Evolutionary conservation across 352 stramenopile genomes (phyloP).

Genomic region (Globisporangium apiculatum): DNA sequence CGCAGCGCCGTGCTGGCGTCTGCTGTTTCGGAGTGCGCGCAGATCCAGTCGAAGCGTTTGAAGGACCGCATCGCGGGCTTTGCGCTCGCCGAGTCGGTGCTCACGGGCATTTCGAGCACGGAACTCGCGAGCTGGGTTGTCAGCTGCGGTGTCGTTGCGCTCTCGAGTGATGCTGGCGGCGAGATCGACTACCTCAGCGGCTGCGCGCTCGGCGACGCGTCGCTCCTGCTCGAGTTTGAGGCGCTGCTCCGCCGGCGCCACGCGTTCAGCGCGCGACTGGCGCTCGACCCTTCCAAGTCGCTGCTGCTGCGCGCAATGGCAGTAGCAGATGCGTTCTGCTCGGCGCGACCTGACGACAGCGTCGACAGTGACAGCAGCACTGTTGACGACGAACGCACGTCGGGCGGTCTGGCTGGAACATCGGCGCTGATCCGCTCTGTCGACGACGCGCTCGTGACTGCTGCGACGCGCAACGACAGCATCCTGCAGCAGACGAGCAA

Average conservation of each 20-base stretch:
- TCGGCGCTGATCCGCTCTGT: slow-evolving; percentile 7
- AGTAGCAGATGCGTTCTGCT: slow-evolving; percentile 10
- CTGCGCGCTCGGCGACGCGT: slow-evolving; percentile 11
- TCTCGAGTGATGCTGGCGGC: slow-evolving; percentile 15
- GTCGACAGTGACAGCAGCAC: background rate
- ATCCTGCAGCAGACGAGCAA: slow-evolving; percentile 6
- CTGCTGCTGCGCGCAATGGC: slow-evolving; percentile 9
- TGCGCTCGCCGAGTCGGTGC: slow-evolving; percentile 17
- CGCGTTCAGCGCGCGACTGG: slow-evolving; percentile 1
- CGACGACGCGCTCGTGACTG: background rate
- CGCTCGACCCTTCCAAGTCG: slow-evolving; percentile 5
- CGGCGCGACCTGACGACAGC: background rate
- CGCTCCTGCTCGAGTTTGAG: slow-evolving; percentile 10
- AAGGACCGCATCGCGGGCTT: slow-evolving; percentile 29
- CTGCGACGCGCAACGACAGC: background rate
- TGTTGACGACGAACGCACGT: background rate
- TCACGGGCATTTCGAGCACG: slow-evolving; percentile 14
- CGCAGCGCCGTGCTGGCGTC: slow-evolving; percentile 17
- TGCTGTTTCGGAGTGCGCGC: slow-evolving; percentile 19
- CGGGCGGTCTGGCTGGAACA: slow-evolving; percentile 6
- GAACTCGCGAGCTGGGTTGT: slow-evolving; percentile 29
- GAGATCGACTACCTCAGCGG: slow-evolving; percentile 13
- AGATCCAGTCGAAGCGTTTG: slow-evolving; percentile 26
- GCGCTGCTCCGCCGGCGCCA: slow-evolving; percentile 9
- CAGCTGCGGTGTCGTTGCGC: slow-evolving; percentile 22